phyloP scores from a whole-genome alignment of 164 flowering plant genomes.

The Tetrastigma voinierianum region DNA sequence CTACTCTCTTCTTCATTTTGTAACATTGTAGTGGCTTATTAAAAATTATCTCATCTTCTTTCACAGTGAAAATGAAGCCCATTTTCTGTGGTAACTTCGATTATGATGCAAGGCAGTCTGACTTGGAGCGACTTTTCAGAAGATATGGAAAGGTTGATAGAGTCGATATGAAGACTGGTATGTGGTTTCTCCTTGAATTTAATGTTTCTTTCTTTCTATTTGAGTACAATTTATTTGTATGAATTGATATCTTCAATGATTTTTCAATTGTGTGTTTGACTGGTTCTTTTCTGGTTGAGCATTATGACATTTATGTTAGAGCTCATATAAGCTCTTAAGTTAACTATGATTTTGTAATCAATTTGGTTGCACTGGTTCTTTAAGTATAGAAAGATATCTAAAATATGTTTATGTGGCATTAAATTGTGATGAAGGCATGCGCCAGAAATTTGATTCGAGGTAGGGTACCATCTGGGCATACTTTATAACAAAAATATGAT shows the following conservation, averaged over 20 bases:
- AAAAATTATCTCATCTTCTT: background rate
- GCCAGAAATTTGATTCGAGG: too few species aligned
- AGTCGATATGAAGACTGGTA: constrained; percentile 97
- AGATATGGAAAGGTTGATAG: constrained; percentile 91
- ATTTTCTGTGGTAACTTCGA: constrained; percentile 95
- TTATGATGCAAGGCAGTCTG: constrained; percentile 84
- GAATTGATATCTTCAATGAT: background rate
- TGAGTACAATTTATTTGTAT: background rate
- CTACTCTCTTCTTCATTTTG: too few species aligned
- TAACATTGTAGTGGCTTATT: background rate
- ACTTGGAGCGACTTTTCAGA: constrained; percentile 81
- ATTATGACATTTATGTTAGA: background rate
- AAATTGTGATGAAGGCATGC: too few species aligned
- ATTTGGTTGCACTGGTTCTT: too few species aligned
- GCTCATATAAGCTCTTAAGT: background rate
- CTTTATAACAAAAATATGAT: background rate
- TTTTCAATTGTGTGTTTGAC: background rate
- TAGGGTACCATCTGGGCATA: too few species aligned
- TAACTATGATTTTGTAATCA: too few species aligned
- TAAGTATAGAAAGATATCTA: too few species aligned
- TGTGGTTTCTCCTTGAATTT: constrained; percentile 15
- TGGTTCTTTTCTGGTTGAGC: background rate
- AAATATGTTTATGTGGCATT: too few species aligned
- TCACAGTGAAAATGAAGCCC: constrained; percentile 54
- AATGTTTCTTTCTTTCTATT: background rate